Evolutionary conservation across 768 basidiomycete species (phyloP), one percentile per base, ranked within the genome.

Genomic region (Suillus clintonianus): DNA sequence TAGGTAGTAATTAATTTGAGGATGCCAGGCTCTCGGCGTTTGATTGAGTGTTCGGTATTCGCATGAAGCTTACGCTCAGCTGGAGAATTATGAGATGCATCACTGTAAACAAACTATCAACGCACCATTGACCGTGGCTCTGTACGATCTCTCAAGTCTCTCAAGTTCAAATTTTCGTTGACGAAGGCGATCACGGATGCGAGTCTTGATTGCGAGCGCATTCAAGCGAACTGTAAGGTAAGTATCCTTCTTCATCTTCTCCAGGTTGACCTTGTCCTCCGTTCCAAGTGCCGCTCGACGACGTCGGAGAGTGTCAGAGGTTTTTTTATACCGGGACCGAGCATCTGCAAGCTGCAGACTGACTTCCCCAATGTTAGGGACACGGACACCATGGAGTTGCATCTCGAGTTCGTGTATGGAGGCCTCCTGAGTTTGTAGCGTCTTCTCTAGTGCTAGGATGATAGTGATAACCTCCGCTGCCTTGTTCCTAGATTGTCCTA

Each of bases 121-220:
- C 11, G 1, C 45, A 63, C 56, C 56, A 53, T 48, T 59, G 15
- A 57, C 8, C 32, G 56, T 63, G 22, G 45, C 24, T 7, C 62
- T 32, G 45, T 32, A 53, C 42, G 11, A 37, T 58, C 70, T 47
- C 61, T 76, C 67, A 0, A 73, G 37, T 14, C 62, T 42, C 10
- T 75, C 70, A 27, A 72, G 32, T 61, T 76, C 74, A 68, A 74
- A 77, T 62, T 76, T 77, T 4, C 66, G 57, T 15, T 68, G 55
- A 4, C 67, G 61, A 5, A 76, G 57, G 4, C 55, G 54, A n/a
- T n/a, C n/a, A n/a, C n/a, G n/a, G n/a, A n/a, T n/a, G n/a, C n/a
- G n/a, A n/a, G n/a, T n/a, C n/a, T n/a, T n/a, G n/a, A n/a, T n/a
- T n/a, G n/a, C n/a, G n/a, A n/a, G n/a, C n/a, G n/a, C n/a, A n/a